Evolutionary conservation across 2,329 filamentous ascomycete species (phyloP), one percentile per base, ranked within the genome.

Genomic region (Ilyonectria sp.): DNA sequence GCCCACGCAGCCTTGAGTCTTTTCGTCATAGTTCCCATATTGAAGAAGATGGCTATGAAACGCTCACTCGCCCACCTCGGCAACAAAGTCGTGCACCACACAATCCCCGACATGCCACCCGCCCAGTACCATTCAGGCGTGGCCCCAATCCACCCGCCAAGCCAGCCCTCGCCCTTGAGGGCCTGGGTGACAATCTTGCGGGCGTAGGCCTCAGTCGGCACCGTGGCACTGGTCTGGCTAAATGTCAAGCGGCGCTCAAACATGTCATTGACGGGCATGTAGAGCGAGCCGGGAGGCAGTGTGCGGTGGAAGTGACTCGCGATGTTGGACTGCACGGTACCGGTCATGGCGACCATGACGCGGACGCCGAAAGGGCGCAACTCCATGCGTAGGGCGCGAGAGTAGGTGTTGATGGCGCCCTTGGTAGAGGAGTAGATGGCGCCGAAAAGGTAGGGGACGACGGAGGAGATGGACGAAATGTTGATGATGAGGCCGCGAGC

Each of bases 291-390:
- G 11, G 76, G 66, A 0, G 86, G 86, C 56, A 89, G 79, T 3
- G 69, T 65, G 63, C 84, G 82, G 68, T 82, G 78, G 1, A 75
- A 73, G 46, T 82, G 81, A 69, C 74, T 78, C 6, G 84, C 83
- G 59, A 86, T 87, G 76, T 87, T 85, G 72, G 84, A 86, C 47
- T 79, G 78, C 13, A 89, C 86, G 2, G 86, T 87, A 26, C 87
- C 87, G 0, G 86, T 85, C 80, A 88, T 84, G 73, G 84, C 84
- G 19, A 88, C 83, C 83, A 88, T 88, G 76, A 89, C 87, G 69
- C 87, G 84, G 10, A 89, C 86, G 71, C 82, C 82, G 52, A 88
- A 85, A 1, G 86, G 87, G 50, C 81, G 80, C 46, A 90, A 80
- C 71, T 90, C 87, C 56, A 86, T 77, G 26, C 87, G 85, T 33